Base-by-base conservation (phyloP, 78 protist genomes). In the Planoprotostelium fungivorum region DNA sequence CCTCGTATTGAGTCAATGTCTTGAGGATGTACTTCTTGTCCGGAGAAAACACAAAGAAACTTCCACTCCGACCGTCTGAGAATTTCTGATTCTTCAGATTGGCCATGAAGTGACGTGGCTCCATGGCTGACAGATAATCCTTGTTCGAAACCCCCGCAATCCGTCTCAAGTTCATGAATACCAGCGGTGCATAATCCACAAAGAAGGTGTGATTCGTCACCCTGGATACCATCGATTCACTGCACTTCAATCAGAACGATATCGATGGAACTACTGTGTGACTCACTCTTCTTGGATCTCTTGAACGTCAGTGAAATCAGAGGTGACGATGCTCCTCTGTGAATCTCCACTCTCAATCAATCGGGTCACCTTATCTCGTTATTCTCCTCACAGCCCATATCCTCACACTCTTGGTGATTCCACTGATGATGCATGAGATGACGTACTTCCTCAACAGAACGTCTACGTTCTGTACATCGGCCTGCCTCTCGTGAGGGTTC, bases 21-120 rank as follows among this genome's bases (percentile, higher is more conserved):
- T 93, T 93, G 28, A 93, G 87, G 37, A 93, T 51, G 63, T 84
- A 93, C 87, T 87, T 86, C 84, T 90, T 93, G 29, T 89, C 91
- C 29, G 90, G 92, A 25, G 95, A 87, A 38, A 93, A 93, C 39
- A 90, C 88, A 91, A 93, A 90, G 85, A 90, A 93, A 34, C 91
- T 88, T n/a, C 95, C 95, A 85, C 93, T 89, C 31, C 90, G 86
- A 36, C 95, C 95, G 38, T 93, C 95, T 0, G 93, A 90, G 85
- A 93, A 93, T 37, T 93, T 90, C n/a, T 93, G 95, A 87, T 93
- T 93, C 1, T 90, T 85, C 29, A 90, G 36, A 28, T 38, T 89
- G 25, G 90, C 87, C 35, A 90, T 86, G 28, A 93, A 51, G 73
- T 51, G 16, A 25, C 16, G 5, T 25, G 73, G 73, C 16, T 51